These are phyloP conservation scores for Arachis monticola DNA, from an alignment of 331 rosid species.

Conservation along the genomic window DNA sequence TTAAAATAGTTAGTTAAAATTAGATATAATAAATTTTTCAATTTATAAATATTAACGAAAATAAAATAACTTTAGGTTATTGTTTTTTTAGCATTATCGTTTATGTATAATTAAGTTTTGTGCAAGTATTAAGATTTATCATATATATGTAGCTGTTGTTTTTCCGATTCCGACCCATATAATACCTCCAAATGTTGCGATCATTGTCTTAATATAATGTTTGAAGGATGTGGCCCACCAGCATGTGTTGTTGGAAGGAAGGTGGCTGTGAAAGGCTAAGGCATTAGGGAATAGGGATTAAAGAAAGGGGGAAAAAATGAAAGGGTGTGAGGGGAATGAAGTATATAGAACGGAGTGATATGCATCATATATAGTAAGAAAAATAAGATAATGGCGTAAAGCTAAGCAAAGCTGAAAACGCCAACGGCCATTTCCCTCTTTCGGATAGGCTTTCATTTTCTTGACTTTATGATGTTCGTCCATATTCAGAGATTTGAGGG, in stretches of 20 bases:
- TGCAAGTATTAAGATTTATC: background rate
- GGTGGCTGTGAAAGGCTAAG: constrained; percentile 20
- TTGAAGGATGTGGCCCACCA: constrained; percentile 44
- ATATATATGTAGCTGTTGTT: background rate
- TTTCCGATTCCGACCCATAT: constrained; percentile 19
- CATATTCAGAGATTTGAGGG: constrained; percentile 40
- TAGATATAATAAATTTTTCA: no score
- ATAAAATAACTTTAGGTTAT: no score
- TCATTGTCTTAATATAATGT: constrained; percentile 37
- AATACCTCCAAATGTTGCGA: constrained; percentile 42
- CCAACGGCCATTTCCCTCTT: constrained; percentile 39
- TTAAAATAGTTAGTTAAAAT: no score
- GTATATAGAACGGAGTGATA: background rate
- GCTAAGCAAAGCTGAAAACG: constrained; percentile 1
- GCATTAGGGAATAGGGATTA: no score
- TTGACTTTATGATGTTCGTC: constrained; percentile 53
- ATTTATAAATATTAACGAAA: no score
- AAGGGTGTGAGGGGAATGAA: no score
- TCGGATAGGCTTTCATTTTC: constrained; percentile 56
- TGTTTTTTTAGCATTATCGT: no score
- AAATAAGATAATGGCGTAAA: constrained; percentile 33
- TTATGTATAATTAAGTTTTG: no score
- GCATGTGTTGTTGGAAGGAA: constrained; percentile 41
- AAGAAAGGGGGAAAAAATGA: no score
- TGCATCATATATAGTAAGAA: constrained; percentile 17